Conservation (phyloP, 768 basidiomycete species). For the Psilocybe sp. region DNA sequence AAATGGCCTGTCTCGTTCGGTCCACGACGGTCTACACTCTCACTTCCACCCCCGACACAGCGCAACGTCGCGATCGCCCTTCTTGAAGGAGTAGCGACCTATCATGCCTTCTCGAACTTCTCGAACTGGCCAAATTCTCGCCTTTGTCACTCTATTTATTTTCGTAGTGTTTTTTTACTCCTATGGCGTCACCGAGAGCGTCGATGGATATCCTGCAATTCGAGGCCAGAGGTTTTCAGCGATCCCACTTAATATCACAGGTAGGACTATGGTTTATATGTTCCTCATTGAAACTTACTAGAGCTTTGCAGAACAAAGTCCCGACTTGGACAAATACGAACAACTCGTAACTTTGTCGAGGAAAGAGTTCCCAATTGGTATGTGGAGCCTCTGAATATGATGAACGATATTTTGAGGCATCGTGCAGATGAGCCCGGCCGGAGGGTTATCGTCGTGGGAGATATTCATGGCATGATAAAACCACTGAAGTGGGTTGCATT, state of each 20-base stretch:
- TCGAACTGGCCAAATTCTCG: constrained; percentile 9
- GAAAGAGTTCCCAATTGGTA: not conserved
- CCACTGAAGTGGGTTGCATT: constrained; percentile 57
- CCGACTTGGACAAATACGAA: not conserved
- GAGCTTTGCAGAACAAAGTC: not conserved
- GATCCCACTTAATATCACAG: not conserved
- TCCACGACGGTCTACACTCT: not conserved
- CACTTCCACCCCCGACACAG: not conserved
- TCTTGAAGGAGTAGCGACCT: not conserved
- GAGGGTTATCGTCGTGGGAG: constrained; percentile 79
- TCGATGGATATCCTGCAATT: constrained; percentile 1
- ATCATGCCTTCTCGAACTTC: constrained; percentile 6
- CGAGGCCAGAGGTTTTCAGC: not conserved
- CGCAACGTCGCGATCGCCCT: not conserved
- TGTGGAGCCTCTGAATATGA: not conserved
- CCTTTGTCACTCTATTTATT: constrained; percentile 14
- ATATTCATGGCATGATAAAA: constrained; percentile 80
- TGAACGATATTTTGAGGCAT: not conserved
- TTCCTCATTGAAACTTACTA: not conserved
- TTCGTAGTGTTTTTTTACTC: constrained; percentile 13
- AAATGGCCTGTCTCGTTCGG: no score
- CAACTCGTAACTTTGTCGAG: no score
- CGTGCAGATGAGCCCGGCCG: constrained; percentile 43
- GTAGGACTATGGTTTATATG: not conserved
- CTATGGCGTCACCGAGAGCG: constrained; percentile 12